These are phyloP conservation scores for Clitopilus passeckerianus DNA, from an alignment of 768 basidiomycete genomes.

Conservation along the genomic window DNA sequence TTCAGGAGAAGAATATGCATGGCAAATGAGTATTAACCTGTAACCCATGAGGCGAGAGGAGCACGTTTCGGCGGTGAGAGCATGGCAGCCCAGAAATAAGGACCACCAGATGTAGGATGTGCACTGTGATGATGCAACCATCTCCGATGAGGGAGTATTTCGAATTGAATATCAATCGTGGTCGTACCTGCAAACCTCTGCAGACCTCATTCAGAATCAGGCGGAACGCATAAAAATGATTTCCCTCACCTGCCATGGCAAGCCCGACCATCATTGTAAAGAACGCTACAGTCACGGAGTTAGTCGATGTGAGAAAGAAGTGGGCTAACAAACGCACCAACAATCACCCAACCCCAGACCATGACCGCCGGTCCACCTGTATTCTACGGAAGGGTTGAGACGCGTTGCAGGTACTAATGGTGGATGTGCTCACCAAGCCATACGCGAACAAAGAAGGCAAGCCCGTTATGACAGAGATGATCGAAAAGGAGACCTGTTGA, in stretches of 20 bases:
- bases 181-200: slow-evolving; percentile 45
- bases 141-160: neutral
- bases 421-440: slow-evolving; percentile 48
- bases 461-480: slow-evolving; percentile 73
- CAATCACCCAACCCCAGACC: slow-evolving; percentile 72
- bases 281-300: slow-evolving; percentile 31
- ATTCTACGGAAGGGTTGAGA: slow-evolving; percentile 31
- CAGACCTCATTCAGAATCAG: neutral
- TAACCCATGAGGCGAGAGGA: slow-evolving; percentile 68
- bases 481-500: slow-evolving; percentile 56
- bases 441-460: slow-evolving; percentile 65
- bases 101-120: slow-evolving; percentile 69
- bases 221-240: neutral
- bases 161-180: neutral
- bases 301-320: neutral
- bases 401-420: neutral
- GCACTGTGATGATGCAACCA: slow-evolving; percentile 39
- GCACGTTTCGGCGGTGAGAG: slow-evolving; percentile 52
- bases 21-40: slow-evolving; percentile 27
- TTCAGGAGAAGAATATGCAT: neutral
- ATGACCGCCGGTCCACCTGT: slow-evolving; percentile 76
- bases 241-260: slow-evolving; percentile 59
- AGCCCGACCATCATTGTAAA: slow-evolving; percentile 72
- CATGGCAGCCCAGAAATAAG: slow-evolving; percentile 83
- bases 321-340: slow-evolving; percentile 49